These are phyloP conservation scores for Inonotus obliquus DNA, from an alignment of 1,284 basidiomycete species.

Conservation along the genomic window DNA sequence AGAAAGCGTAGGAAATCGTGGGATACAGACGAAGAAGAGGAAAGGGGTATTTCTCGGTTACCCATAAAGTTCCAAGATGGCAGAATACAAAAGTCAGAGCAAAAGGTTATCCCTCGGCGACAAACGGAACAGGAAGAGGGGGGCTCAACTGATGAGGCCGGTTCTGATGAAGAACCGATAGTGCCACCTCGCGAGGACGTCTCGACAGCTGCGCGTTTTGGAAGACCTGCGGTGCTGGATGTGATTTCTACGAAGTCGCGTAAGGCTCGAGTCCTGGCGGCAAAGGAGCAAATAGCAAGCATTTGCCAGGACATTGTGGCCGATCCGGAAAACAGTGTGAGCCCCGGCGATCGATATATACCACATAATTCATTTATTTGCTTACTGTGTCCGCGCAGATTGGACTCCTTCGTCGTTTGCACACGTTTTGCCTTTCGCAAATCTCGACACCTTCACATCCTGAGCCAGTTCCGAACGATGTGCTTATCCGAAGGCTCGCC, in stretches of 20 bases:
- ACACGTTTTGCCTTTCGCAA: conserved; percentile 75
- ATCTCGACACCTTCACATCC: conserved; percentile 65
- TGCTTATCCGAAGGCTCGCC: conserved; percentile 82
- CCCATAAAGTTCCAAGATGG: conserved; percentile 86
- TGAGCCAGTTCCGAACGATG: conserved; percentile 72
- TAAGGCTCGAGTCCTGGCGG: conserved; percentile 64
- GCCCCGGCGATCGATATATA: conserved; percentile 24
- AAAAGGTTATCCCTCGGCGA: conserved; percentile 29
- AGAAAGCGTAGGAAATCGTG: conserved; percentile 45
- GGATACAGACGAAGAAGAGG: conserved; percentile 38
- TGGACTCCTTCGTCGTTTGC: conserved; percentile 79
- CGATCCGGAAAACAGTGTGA: conserved; percentile 79
- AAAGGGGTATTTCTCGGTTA: conserved; percentile 59
- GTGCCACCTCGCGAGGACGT: conserved; percentile 54
- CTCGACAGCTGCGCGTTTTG: conserved; percentile 74
- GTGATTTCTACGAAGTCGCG: conserved; percentile 68
- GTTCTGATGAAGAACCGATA: conserved; percentile 36
- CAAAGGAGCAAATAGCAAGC: conserved; percentile 86
- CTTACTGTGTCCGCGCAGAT: conserved; percentile 44
- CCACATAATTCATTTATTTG: conserved; percentile 15
- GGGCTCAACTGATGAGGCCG: conserved; percentile 37
- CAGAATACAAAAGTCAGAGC: conserved; percentile 52
- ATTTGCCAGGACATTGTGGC: conserved; percentile 87
- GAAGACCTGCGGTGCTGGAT: conserved; percentile 74
- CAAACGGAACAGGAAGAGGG: conserved; percentile 28